phyloP scores from a whole-genome alignment of 2,329 filamentous ascomycete genomes.

The Xylaria multiplex region DNA sequence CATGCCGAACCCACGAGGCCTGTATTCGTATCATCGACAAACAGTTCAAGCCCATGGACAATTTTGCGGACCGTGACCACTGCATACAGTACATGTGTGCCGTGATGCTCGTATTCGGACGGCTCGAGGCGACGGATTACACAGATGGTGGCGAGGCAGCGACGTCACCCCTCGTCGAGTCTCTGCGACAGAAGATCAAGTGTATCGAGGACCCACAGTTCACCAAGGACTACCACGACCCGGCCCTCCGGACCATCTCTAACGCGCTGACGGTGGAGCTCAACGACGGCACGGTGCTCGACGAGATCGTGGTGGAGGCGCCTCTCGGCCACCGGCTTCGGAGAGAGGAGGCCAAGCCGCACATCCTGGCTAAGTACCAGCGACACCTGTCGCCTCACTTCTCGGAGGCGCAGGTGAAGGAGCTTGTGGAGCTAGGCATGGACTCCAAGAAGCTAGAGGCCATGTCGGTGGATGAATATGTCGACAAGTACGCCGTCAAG shows the following conservation, averaged over 20 bases:
- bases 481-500: conserved; percentile 73
- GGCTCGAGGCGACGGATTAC: conserved; percentile 93
- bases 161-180: conserved; percentile 87
- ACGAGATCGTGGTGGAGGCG: conserved; percentile 92
- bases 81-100: conserved; percentile 99
- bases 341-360: conserved; percentile 96
- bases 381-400: conserved; percentile 89
- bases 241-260: conserved; percentile 91
- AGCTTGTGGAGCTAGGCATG: conserved; percentile 82
- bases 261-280: conserved; percentile 95
- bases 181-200: conserved; percentile 89
- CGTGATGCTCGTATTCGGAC: conserved; percentile 95
- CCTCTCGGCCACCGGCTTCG: conserved; percentile 91
- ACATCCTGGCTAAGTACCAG: conserved; percentile 96
- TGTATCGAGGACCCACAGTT: conserved; percentile 97
- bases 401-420: conserved; percentile 77
- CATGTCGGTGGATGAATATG: conserved; percentile 90
- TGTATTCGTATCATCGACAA: conserved; percentile 99
- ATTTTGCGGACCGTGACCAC: conserved; percentile 99
- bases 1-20: conserved; percentile 96
- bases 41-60: conserved; percentile 99
- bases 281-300: conserved; percentile 90
- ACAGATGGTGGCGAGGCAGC: conserved; percentile 91
- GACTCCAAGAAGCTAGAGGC: conserved; percentile 79
- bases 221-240: conserved; percentile 95